A percentile compares a stretch with the other conserved stretches of the same genome.
Conservation (phyloP, 495 filamentous ascomycete species). For the Apiosordaria backusii region DNA sequence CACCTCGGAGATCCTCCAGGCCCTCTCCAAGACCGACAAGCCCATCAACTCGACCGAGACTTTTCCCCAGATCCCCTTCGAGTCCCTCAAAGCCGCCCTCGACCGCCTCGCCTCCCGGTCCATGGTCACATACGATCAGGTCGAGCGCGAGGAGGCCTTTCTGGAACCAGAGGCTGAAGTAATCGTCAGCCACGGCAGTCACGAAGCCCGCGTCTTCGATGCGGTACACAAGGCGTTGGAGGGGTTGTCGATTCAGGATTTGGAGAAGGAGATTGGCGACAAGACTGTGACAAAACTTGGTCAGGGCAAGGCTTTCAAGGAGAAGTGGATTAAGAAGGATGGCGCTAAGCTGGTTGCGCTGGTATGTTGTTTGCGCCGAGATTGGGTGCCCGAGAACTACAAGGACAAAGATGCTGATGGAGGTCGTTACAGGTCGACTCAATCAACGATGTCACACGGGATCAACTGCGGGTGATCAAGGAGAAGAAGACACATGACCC, state of each 20-base stretch:
- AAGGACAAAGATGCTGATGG: neutral
- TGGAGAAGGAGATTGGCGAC: conserved; percentile 69
- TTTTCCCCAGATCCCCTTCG: conserved; percentile 69
- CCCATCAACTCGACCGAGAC: conserved; percentile 69
- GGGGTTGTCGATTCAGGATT: conserved; percentile 74
- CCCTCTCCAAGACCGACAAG: conserved; percentile 57
- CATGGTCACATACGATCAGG: conserved; percentile 82
- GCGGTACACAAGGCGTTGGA: conserved; percentile 73
- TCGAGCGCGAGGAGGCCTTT: conserved; percentile 72
- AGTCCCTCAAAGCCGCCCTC: conserved; percentile 76
- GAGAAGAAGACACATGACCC: conserved; percentile 63
- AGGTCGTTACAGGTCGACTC: conserved; percentile 47
- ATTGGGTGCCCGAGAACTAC: conserved; percentile 15
- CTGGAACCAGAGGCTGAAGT: conserved; percentile 75
- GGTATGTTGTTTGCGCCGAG: conserved; percentile 13
- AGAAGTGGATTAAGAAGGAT: conserved; percentile 88
- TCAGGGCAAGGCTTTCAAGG: conserved; percentile 94
- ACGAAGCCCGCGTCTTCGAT: conserved; percentile 92
- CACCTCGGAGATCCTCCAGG: conserved; percentile 60
- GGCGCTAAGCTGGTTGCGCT: conserved; percentile 36
- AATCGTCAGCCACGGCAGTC: conserved; percentile 80
- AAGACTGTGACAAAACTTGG: conserved; percentile 83
- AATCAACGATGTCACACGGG: conserved; percentile 74
- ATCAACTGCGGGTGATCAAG: conserved; percentile 67
- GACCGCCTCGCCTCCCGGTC: conserved; percentile 77